Evolutionary conservation across 2,329 filamentous ascomycete species (phyloP).

Genomic region (Colletotrichum sp.): DNA sequence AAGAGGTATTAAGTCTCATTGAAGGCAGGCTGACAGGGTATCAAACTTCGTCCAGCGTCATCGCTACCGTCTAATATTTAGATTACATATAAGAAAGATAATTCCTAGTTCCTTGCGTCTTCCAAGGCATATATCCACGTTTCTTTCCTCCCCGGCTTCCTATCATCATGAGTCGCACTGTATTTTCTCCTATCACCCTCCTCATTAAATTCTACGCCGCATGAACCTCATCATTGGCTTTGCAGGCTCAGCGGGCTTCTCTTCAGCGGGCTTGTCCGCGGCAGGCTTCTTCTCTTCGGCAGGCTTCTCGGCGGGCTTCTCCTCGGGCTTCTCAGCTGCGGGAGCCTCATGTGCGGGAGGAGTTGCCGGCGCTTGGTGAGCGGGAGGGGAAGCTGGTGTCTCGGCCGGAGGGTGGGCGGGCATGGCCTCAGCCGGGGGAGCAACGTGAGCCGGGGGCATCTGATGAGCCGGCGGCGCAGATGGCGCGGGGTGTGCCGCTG

Average conservation of each 20-base stretch:
- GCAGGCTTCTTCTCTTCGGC: not conserved
- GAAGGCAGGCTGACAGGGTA: slow-evolving; percentile 14
- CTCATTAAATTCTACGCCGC: not conserved
- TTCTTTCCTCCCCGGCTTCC: not conserved
- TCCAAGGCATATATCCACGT: not conserved
- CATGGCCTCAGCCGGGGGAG: not conserved
- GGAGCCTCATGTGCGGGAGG: not conserved
- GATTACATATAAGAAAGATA: slow-evolving; percentile 18
- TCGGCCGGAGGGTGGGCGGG: not conserved
- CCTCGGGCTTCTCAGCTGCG: not conserved
- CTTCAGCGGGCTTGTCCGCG: not conserved
- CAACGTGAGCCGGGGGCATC: not conserved
- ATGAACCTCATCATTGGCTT: slow-evolving; percentile 15
- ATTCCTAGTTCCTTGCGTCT: not conserved
- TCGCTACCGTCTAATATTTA: slow-evolving; percentile 15
- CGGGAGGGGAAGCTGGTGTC: not conserved
- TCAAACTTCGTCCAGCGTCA: slow-evolving; percentile 19
- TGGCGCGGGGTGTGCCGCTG: not conserved
- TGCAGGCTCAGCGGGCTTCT: not conserved
- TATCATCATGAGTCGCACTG: not conserved
- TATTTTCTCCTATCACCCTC: rapidly evolving
- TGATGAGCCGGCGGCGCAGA: not conserved
- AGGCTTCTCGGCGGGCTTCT: not conserved
- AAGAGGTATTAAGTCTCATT: slow-evolving; percentile 12
- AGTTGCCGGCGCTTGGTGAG: not conserved